Conservation (phyloP, 345 rosid genomes). For the Populus nigra region DNA sequence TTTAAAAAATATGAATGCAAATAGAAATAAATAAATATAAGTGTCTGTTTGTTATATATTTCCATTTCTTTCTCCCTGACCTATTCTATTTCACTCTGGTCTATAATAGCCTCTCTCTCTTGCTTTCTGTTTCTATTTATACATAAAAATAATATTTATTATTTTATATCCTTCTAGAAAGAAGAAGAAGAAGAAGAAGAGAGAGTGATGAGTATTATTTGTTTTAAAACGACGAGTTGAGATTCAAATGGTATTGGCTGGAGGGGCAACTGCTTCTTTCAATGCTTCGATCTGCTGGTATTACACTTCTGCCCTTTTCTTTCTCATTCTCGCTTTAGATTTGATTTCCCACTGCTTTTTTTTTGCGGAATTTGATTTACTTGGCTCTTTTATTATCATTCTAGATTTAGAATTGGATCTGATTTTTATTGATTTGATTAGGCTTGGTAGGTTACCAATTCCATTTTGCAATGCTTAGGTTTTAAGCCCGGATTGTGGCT, state of each 20-base stretch:
- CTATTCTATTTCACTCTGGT: neutral
- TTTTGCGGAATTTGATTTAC: neutral
- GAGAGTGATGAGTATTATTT: slow-evolving; percentile 8
- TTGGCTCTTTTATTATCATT: neutral
- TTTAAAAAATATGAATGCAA: neutral
- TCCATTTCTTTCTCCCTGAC: neutral
- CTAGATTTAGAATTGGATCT: neutral
- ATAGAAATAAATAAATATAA: neutral
- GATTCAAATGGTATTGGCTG: slow-evolving; percentile 37
- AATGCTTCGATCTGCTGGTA: slow-evolving; percentile 43
- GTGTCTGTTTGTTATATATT: neutral
- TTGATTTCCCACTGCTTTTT: no score
- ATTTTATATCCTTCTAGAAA: neutral
- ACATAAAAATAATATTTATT: neutral
- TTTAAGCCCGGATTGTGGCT: neutral
- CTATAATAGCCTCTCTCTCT: neutral
- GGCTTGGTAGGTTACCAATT: neutral
- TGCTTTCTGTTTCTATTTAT: slow-evolving; percentile 10
- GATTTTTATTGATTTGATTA: neutral
- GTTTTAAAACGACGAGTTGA: slow-evolving; percentile 7
- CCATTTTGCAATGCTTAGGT: neutral
- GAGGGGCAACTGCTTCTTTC: slow-evolving; percentile 7
- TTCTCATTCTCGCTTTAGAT: neutral
- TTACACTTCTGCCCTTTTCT: slow-evolving; percentile 6
- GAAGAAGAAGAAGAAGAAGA: no score